A percentile compares a stretch with the other conserved stretches of the same genome.
Evolutionary conservation across 2,329 filamentous ascomycete species (phyloP).

Genomic region (Phoma sp.): DNA sequence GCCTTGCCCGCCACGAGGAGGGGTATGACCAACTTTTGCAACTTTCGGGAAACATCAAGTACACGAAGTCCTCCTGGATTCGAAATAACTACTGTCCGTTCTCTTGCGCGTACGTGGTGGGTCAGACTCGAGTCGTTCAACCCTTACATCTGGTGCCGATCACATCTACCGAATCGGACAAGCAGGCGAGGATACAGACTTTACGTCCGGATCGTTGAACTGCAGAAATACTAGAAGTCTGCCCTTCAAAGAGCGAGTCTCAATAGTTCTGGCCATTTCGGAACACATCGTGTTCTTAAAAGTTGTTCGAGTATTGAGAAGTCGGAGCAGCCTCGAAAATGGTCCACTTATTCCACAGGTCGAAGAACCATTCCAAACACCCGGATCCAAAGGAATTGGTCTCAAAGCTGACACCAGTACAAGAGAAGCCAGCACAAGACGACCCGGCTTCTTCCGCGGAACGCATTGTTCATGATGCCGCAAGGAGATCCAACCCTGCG

Average conservation of each 20-base stretch:
- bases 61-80: neutral
- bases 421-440: neutral
- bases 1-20: slow-evolving; percentile 18
- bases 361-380: slow-evolving; percentile 8
- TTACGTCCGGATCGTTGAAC: neutral
- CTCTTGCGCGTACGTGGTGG: neutral
- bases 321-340: slow-evolving; percentile 1
- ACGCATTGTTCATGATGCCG: slow-evolving; percentile 10
- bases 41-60: neutral
- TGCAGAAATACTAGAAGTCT: neutral
- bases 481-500: neutral
- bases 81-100: neutral
- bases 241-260: neutral
- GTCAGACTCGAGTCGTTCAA: neutral
- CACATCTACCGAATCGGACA: slow-evolving; percentile 1
- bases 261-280: neutral
- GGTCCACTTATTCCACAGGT: slow-evolving; percentile 17
- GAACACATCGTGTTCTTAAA: neutral
- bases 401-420: slow-evolving; percentile 5
- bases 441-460: slow-evolving; percentile 6
- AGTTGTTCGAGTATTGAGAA: neutral
- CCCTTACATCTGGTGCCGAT: slow-evolving; percentile 10
- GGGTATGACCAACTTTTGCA: slow-evolving; percentile 16
- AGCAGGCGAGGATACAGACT: neutral
- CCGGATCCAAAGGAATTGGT: slow-evolving; percentile 8